These are phyloP conservation scores for Mycena albidolilacea DNA, from an alignment of 768 basidiomycete species.

Conservation along the genomic window DNA sequence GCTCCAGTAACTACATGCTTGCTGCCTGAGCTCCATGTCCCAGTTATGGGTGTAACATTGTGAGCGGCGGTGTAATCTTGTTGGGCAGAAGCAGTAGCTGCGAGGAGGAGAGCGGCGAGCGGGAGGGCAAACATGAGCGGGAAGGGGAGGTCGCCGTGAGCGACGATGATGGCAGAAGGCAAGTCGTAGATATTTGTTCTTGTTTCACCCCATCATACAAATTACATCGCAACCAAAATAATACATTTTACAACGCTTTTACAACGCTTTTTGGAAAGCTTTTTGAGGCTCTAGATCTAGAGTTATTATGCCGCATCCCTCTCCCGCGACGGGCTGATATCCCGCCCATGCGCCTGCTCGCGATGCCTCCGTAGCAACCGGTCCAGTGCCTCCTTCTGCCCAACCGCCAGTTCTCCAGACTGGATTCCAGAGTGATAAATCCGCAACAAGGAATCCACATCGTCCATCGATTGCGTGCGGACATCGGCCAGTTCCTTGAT, in stretches of 20 bases:
- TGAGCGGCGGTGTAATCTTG: conserved; percentile 60
- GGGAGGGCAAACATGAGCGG: conserved; percentile 58
- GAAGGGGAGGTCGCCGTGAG: neutral
- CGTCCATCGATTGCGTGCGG: conserved; percentile 98
- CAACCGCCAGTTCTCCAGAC: conserved; percentile 91
- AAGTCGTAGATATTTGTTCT: neutral
- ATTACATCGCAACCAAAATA: conserved; percentile 17
- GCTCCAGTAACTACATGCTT: conserved; percentile 83
- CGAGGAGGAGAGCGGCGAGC: conserved; percentile 56
- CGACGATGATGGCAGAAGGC: conserved; percentile 17
- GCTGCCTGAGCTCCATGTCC: conserved; percentile 92
- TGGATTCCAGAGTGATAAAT: conserved; percentile 96
- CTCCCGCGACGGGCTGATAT: conserved; percentile 31
- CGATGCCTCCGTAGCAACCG: conserved; percentile 87
- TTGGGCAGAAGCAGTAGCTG: conserved; percentile 51
- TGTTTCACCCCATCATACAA: conserved; percentile 14
- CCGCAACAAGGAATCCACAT: conserved; percentile 96
- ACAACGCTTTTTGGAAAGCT: too few relatives aligned
- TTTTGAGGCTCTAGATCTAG: neutral
- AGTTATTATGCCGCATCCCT: neutral
- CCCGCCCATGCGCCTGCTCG: conserved; percentile 46
- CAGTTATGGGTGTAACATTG: conserved; percentile 79
- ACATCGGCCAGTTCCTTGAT: conserved; percentile 99
- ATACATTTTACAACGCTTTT: conserved; percentile 12
- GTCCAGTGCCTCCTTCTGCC: conserved; percentile 94